These are phyloP conservation scores for Plasmodium reichenowi DNA, from an alignment of 169 alveolate species.

Conservation along the genomic window DNA sequence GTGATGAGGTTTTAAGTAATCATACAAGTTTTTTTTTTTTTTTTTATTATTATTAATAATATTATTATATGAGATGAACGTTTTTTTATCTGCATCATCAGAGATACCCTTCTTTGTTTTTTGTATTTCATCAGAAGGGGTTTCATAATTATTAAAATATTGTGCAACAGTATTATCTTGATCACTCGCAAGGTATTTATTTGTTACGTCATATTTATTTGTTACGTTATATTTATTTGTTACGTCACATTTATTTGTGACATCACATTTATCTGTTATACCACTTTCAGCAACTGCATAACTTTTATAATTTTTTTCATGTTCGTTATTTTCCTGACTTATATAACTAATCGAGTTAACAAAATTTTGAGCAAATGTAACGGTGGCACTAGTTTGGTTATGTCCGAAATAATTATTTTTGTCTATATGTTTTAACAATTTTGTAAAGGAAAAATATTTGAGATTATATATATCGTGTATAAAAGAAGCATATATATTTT, in stretches of 20 bases:
- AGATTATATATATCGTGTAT: slow-evolving; percentile 34
- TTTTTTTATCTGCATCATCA: neutral
- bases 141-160: neutral
- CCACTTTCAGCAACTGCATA: too few species aligned
- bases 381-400: slow-evolving; percentile 10
- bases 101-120: neutral
- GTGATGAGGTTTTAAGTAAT: slow-evolving; percentile 20
- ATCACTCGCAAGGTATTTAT: neutral
- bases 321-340: neutral
- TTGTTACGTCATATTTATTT: neutral
- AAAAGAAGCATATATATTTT: slow-evolving; percentile 43
- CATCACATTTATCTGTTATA: neutral
- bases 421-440: slow-evolving; percentile 29
- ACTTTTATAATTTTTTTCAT: neutral
- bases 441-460: slow-evolving; percentile 43
- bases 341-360: slow-evolving; percentile 30
- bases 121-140: neutral
- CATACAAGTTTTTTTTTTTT: slow-evolving; percentile 21
- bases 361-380: slow-evolving; percentile 47
- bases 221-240: neutral
- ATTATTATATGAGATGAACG: neutral
- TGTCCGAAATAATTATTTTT: slow-evolving; percentile 49
- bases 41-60: neutral
- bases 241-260: neutral
- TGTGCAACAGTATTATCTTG: neutral